phyloP scores from a whole-genome alignment of 2,329 filamentous ascomycete species.

The Nemania serpens region DNA sequence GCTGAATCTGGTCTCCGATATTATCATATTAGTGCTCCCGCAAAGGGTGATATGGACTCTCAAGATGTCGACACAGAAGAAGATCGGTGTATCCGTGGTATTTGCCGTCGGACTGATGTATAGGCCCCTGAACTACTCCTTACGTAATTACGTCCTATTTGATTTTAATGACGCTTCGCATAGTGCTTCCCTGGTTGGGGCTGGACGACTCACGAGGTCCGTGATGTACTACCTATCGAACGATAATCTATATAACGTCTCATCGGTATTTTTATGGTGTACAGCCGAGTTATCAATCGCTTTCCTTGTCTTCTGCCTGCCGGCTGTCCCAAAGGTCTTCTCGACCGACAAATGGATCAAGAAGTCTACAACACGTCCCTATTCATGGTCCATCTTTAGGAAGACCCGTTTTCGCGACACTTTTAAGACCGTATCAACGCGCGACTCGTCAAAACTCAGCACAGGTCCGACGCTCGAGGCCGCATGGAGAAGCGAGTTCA shows the following conservation, averaged over 20 bases:
- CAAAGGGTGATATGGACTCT: constrained; percentile 47
- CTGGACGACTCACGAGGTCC: constrained; percentile 9
- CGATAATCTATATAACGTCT: constrained; percentile 21
- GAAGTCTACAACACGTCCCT: background rate
- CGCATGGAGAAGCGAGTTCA: background rate
- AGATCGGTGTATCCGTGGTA: constrained; percentile 45
- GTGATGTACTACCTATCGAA: constrained; percentile 17
- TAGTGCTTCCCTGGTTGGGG: constrained; percentile 14
- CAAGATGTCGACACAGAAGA: constrained; percentile 48
- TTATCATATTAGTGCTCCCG: constrained; percentile 48
- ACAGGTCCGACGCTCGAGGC: background rate
- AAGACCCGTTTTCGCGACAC: background rate
- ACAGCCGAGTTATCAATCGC: constrained; percentile 17
- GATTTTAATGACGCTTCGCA: background rate
- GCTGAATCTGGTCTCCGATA: constrained; percentile 48
- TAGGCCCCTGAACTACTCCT: background rate
- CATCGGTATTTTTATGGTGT: constrained; percentile 18
- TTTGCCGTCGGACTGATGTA: constrained; percentile 49
- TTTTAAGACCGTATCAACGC: background rate
- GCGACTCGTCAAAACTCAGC: background rate
- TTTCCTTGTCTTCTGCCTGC: constrained; percentile 21
- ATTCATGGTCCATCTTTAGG: background rate
- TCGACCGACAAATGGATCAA: constrained; percentile 4
- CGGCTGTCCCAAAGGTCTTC: constrained; percentile 18
- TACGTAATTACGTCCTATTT: background rate